Evolutionary conservation across 179 eudicot species (phyloP), one percentile per base, ranked within the genome.

Genomic region (Silene noctiflora): DNA sequence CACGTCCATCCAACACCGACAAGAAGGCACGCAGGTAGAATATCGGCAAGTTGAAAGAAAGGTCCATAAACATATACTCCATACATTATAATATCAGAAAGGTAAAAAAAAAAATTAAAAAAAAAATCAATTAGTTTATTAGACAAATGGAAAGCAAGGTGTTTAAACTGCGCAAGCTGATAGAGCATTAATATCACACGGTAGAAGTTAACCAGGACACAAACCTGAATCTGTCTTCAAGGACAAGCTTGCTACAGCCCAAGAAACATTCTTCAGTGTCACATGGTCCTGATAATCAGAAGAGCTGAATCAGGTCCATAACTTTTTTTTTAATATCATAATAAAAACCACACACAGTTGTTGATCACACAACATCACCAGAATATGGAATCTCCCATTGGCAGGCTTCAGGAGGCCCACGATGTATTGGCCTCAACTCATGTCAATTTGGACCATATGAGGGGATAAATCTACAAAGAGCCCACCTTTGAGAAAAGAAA

Each of bases 251-350:
- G 93, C 88, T 46, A 85, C 81, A 67, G 94, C 93, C 95, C 88
- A 89, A 61, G 93, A 81, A 31, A 84, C 82, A 77, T 88, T 91
- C 85, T 87, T 89, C 84, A 87, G 85, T 80, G 88, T 85, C 76
- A 83, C 79, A 48, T 68, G 86, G 75, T 69, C 84, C 98, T 93
- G 88, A 61, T 3, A 77, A 56, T 81, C n/a, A 63, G 39, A 79
- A 39, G 27, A 13, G 69, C 68, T 51, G 48, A 51, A 58, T 86
- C 72, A 83, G 27, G 44, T 60, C 42, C 29, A 31, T 59, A 20
- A 61, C 63, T 24, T 46, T 65, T 78, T 12, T 53, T 53, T 53
- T 14, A 25, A 72, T 63, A 12, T 39, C 74, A 35, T 71, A 69
- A 70, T 64, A 14, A 71, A 42, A 33, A 44, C n/a, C 46, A 33